These are phyloP conservation scores for Platanus orientalis DNA, from an alignment of 164 flowering plant genomes.

Conservation along the genomic window DNA sequence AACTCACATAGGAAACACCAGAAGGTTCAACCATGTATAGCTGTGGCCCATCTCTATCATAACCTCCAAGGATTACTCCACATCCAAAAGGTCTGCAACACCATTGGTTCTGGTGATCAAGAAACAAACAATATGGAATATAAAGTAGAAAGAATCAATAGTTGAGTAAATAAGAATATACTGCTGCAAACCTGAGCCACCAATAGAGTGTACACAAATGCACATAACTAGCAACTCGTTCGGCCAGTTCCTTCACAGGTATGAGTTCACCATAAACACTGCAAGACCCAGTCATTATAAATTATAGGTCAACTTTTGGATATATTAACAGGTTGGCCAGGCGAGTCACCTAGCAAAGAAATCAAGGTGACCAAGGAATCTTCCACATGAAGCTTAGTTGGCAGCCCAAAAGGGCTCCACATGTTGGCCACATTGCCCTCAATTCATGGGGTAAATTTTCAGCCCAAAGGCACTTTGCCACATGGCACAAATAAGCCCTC, in stretches of 20 bases:
- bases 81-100: constrained; percentile 88
- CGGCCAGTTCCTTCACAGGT: constrained; percentile 94
- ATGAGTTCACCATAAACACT: constrained; percentile 85
- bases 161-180: background rate
- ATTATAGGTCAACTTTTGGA: background rate
- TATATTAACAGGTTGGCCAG: no score
- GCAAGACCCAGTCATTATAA: constrained; percentile 17
- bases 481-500: no score
- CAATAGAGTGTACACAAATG: constrained; percentile 94
- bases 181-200: constrained; percentile 80
- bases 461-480: no score
- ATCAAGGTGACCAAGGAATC: no score
- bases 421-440: no score
- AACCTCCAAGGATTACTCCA: constrained; percentile 96
- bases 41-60: constrained; percentile 95
- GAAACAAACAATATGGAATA: background rate
- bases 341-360: no score
- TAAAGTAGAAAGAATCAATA: background rate
- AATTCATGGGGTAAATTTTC: no score
- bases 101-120: constrained; percentile 1
- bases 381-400: no score
- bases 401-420: no score
- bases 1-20: constrained; percentile 90
- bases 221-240: constrained; percentile 95
- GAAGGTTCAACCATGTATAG: constrained; percentile 94